Conservation (phyloP, 2,329 filamentous ascomycete species). For the Fusarium redolens region DNA sequence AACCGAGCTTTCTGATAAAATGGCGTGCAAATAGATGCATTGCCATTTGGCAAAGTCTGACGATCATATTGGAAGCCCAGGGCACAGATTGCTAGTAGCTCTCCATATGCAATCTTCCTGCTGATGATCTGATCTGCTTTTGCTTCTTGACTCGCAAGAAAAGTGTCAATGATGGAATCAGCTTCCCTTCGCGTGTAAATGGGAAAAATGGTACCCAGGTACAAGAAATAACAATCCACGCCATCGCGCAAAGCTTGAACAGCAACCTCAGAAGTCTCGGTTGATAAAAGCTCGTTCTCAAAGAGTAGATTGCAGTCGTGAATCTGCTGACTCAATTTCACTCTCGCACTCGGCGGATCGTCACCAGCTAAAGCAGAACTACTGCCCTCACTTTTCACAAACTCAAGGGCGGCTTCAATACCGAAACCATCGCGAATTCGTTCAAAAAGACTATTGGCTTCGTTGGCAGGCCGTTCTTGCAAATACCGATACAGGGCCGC, state of each 20-base stretch:
- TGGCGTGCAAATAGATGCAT: not conserved
- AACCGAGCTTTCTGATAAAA: not conserved
- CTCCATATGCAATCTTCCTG: not conserved
- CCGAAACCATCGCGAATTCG: not conserved
- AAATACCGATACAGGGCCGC: not conserved
- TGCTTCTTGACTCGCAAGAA: not conserved
- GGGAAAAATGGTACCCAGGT: not conserved
- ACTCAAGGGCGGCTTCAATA: not conserved
- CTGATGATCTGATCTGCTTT: accelerated
- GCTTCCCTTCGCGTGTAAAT: not conserved
- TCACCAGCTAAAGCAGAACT: accelerated
- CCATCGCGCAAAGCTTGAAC: not conserved
- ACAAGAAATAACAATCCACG: accelerated
- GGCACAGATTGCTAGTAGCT: not conserved
- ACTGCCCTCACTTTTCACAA: accelerated
- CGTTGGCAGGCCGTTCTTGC: not conserved
- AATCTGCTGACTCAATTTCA: not conserved
- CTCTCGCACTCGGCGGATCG: accelerated
- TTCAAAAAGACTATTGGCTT: not conserved
- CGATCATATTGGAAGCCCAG: not conserved
- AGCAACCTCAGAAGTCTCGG: accelerated
- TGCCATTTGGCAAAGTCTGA: accelerated
- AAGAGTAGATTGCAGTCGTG: not conserved
- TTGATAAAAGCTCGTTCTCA: accelerated
- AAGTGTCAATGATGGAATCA: accelerated